phyloP scores from a whole-genome alignment of 23 red algal species.

The Cyanidium caldarium region DNA sequence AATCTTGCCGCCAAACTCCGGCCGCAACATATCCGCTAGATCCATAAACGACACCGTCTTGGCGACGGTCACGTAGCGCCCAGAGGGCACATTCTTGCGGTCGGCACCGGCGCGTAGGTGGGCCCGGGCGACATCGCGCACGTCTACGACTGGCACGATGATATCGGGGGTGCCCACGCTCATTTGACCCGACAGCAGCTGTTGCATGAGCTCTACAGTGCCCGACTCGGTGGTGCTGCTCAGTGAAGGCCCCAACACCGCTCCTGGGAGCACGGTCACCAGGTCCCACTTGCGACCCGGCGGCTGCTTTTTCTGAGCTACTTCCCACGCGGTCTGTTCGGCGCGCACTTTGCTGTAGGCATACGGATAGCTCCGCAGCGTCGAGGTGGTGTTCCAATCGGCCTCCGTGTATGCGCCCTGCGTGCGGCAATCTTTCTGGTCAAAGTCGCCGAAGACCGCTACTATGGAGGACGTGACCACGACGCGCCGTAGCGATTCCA shows the following conservation, averaged over 20 bases:
- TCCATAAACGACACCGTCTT: background rate
- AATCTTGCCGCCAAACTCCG: background rate
- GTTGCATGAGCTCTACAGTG: conserved; percentile 13
- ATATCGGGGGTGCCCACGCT: conserved; percentile 10
- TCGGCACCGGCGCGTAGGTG: conserved; percentile 27
- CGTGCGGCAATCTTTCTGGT: background rate
- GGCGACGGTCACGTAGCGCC: background rate
- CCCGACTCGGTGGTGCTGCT: conserved; percentile 6
- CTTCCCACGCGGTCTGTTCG: conserved; percentile 44
- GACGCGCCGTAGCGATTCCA: conserved; percentile 14
- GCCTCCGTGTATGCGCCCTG: conserved; percentile 9
- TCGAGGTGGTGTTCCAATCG: conserved; percentile 35
- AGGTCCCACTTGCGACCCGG: conserved; percentile 8
- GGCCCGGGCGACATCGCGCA: conserved; percentile 51
- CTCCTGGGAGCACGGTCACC: conserved; percentile 33
- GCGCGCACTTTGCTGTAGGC: conserved; percentile 45
- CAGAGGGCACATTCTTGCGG: background rate
- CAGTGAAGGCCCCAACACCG: conserved; percentile 39
- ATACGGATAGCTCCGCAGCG: conserved; percentile 15
- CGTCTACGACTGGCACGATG: conserved; percentile 30
- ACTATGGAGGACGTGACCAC: conserved; percentile 49
- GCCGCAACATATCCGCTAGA: background rate
- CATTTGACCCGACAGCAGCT: conserved; percentile 6
- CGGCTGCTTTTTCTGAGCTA: background rate
- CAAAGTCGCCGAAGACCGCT: conserved; percentile 26